phyloP scores from a whole-genome alignment of 768 basidiomycete genomes.

The Naematelia encephala region DNA sequence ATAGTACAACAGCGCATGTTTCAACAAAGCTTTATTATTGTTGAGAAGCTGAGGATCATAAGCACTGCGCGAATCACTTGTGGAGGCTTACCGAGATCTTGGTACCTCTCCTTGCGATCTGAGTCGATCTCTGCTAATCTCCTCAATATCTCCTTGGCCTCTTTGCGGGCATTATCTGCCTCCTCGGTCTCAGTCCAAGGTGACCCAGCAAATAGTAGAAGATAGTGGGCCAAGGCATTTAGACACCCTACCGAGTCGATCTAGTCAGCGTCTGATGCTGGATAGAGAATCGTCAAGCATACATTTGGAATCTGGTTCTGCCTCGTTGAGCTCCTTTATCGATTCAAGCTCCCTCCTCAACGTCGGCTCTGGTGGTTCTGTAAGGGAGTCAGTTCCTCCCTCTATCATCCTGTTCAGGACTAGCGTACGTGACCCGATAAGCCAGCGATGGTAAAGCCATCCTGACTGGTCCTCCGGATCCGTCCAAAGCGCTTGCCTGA shows the following conservation, averaged over 20 bases:
- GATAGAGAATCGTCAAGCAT: conserved; percentile 29
- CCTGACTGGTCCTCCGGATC: conserved; percentile 95
- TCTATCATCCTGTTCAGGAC: not conserved
- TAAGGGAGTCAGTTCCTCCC: not conserved
- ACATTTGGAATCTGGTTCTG: conserved; percentile 94
- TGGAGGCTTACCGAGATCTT: conserved; percentile 29
- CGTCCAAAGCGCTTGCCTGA: conserved; percentile 91
- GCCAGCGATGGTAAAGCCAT: conserved; percentile 99
- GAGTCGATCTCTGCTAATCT: conserved; percentile 60
- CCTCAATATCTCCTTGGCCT: conserved; percentile 60
- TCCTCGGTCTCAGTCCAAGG: conserved; percentile 19
- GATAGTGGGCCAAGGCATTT: conserved; percentile 84
- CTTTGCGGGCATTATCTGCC: conserved; percentile 44
- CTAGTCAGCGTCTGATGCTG: not conserved
- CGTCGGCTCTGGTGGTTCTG: conserved; percentile 60
- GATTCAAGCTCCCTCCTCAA: conserved; percentile 71
- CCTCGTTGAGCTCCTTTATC: conserved; percentile 77
- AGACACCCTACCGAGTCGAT: conserved; percentile 70
- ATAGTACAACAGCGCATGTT: not conserved
- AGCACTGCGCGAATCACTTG: not conserved
- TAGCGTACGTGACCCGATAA: conserved; percentile 70
- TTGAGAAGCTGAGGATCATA: not conserved
- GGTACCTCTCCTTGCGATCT: conserved; percentile 64
- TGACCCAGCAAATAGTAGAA: conserved; percentile 62
- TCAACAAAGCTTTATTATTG: not conserved